Evolutionary conservation across 2,329 filamentous ascomycete genomes (phyloP).

Genomic region (Cryphonectria japonica): DNA sequence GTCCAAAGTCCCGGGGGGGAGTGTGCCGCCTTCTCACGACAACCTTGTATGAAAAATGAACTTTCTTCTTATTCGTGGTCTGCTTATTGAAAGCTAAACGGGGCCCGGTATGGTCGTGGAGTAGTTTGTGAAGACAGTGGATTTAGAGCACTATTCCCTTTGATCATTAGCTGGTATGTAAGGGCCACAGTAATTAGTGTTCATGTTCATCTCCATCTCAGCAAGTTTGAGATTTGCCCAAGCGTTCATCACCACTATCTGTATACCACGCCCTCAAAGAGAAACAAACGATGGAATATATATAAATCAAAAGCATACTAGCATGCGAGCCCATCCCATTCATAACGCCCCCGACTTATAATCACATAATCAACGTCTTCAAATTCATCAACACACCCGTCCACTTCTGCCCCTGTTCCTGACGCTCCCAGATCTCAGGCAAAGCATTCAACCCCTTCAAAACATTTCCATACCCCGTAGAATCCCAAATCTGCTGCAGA

Average conservation of each 20-base stretch:
- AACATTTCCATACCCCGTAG: slow-evolving; percentile 26
- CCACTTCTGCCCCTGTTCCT: slow-evolving; percentile 18
- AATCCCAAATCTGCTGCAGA: slow-evolving; percentile 20
- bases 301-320: neutral
- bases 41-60: too few relatives aligned
- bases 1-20: too few relatives aligned
- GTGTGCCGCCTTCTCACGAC: too few relatives aligned
- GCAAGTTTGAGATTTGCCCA: too few relatives aligned
- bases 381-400: slow-evolving; percentile 21
- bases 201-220: neutral
- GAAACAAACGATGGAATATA: neutral
- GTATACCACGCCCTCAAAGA: neutral
- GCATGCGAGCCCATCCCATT: neutral
- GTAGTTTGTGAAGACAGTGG: too few relatives aligned
- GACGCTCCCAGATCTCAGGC: slow-evolving; percentile 23
- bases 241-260: neutral
- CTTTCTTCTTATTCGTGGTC: too few relatives aligned
- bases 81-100: too few relatives aligned
- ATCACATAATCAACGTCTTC: slow-evolving; percentile 26
- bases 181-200: neutral
- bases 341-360: neutral
- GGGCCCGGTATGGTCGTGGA: too few relatives aligned
- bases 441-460: slow-evolving; percentile 12
- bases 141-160: neutral
- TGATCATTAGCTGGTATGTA: neutral